Evolutionary conservation across 257 asterid genomes (phyloP).

Genomic region (Solanum paucissectum): DNA sequence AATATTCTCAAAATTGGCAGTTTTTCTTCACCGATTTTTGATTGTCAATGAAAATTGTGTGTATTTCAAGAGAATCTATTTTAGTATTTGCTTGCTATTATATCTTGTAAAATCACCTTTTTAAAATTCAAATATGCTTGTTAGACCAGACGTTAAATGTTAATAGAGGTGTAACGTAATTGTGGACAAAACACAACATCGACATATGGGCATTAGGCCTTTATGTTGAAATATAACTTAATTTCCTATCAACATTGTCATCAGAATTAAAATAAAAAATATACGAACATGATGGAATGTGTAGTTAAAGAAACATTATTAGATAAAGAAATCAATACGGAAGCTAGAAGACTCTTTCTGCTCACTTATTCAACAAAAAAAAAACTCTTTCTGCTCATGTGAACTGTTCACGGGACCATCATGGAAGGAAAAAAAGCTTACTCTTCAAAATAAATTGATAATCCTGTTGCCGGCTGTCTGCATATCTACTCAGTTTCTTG

Average conservation of each 20-base stretch:
- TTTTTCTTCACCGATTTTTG: background rate
- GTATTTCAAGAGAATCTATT: background rate
- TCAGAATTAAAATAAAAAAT: background rate
- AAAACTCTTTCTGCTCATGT: background rate
- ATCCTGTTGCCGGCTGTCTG: background rate
- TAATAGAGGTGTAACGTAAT: background rate
- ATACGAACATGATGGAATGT: background rate
- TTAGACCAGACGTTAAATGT: background rate
- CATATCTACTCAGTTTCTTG: background rate
- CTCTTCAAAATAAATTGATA: background rate
- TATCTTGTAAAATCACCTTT: background rate
- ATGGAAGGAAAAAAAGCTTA: background rate
- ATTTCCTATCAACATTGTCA: background rate
- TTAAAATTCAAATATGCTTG: background rate
- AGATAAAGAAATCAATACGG: background rate
- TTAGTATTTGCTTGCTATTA: background rate
- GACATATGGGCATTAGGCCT: background rate
- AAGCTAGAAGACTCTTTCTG: background rate
- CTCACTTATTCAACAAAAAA: too few species aligned
- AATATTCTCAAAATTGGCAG: background rate
- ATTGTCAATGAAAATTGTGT: background rate
- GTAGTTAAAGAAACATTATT: background rate
- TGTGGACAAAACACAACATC: background rate
- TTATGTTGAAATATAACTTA: background rate
- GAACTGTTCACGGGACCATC: background rate